phyloP scores from a whole-genome alignment of 2,329 filamentous ascomycete genomes.

The Fusarium tanahbumbuense region DNA sequence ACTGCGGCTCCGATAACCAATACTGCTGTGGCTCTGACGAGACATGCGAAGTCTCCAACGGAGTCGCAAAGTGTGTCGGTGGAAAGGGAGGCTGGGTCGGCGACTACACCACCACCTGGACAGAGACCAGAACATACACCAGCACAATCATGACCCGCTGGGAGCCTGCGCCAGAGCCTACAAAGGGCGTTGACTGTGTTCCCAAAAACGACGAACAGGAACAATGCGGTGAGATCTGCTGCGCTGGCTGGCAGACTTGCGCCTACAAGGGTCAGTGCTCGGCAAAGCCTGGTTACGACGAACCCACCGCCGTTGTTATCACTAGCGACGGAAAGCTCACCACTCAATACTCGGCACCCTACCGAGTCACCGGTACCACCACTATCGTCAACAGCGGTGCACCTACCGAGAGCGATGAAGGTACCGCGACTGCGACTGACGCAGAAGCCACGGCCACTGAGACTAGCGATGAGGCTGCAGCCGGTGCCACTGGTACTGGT shows the following conservation, averaged over 20 bases:
- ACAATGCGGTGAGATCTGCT: constrained; percentile 77
- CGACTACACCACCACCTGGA: constrained; percentile 69
- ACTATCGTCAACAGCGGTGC: constrained; percentile 65
- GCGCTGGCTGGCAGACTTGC: constrained; percentile 76
- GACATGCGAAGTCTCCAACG: constrained; percentile 63
- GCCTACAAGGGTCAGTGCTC: constrained; percentile 68
- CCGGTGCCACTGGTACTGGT: constrained; percentile 48
- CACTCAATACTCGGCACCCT: constrained; percentile 64
- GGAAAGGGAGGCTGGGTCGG: constrained; percentile 50
- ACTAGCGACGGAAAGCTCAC: constrained; percentile 62
- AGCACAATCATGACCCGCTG: constrained; percentile 66
- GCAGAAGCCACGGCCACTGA: constrained; percentile 64
- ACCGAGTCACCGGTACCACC: constrained; percentile 66
- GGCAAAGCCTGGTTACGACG: constrained; percentile 62
- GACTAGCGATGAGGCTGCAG: constrained; percentile 51
- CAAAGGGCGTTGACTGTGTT: constrained; percentile 60
- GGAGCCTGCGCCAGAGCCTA: constrained; percentile 58
- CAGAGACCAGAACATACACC: constrained; percentile 69
- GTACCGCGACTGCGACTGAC: constrained; percentile 62
- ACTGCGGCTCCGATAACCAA: constrained; percentile 67
- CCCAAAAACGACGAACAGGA: constrained; percentile 65
- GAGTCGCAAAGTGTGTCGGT: constrained; percentile 62
- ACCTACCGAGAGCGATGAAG: constrained; percentile 60
- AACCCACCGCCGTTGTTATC: constrained; percentile 56
- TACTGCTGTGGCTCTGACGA: constrained; percentile 65